Base-by-base conservation (phyloP, 352 stramenopile species). In the Phytophthora cryptogea region DNA sequence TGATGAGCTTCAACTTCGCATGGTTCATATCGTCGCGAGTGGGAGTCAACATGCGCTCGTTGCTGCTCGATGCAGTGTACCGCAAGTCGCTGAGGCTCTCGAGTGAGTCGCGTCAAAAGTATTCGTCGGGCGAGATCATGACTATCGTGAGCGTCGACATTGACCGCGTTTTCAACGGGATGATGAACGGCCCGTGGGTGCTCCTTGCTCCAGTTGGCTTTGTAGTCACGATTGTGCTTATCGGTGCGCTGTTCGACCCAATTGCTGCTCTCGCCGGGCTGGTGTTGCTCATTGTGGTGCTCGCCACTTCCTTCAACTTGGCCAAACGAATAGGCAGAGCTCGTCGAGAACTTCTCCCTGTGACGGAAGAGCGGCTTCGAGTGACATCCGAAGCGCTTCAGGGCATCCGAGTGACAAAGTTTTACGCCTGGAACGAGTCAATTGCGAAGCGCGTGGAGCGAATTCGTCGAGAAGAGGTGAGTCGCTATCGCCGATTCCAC, bases 301-400 rank as follows among this genome's bases (percentile, higher is more conserved):
- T 72, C 1, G 10, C 45, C 6, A 66, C 32, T 26, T 66, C 62
- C 8, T 59, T 52, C 17, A 58, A 6, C 20, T 42, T 68, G 46
- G 60, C 54, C 28, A 68, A 68, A 5, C 43, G 63, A 5, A 81
- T 81, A 40, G 78, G 65, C 1, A 33, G 32, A 31, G 58, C 49
- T 16, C 71, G 69, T 14, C 79, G 74, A 6, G 33, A 66, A 13
- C 73, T 87, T 11, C 56, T 86, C 2, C 31, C 49, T 9, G 67
- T 89, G 47, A 66, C 78, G 0, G 74, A 72, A 17, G 73, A 91
- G 17, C 82, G 96, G 14, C 89, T 99, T 14, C 95, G 97, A 59
- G 84, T 97, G 52, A 94, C 95, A n/a, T 97, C 94, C 53, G 94
- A 98, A 71, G 86, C 96, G 16, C 76, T 99, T 4, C 69, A 89